Evolutionary conservation across 1,284 basidiomycete genomes (phyloP).

Genomic region (Tranzscheliella williamsii): DNA sequence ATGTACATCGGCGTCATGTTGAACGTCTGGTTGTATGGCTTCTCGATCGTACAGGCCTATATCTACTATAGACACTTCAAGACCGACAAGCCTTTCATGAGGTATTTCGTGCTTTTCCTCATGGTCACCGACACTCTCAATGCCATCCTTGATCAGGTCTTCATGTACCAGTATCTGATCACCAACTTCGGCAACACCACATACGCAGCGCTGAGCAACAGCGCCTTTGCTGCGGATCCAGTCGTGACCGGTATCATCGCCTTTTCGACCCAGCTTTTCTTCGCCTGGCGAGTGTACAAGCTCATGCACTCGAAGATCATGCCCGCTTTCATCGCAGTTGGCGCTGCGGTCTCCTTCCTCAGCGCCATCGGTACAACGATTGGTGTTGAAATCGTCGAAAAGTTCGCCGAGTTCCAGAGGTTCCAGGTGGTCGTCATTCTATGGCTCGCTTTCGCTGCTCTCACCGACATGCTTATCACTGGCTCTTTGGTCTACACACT

Average conservation of each 20-base stretch:
- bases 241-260: constrained; percentile 51
- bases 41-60: constrained; percentile 51
- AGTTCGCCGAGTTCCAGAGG: constrained; percentile 46
- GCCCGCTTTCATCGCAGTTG: constrained; percentile 33
- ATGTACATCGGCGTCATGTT: constrained; percentile 53
- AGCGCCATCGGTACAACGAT: constrained; percentile 49
- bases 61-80: constrained; percentile 52
- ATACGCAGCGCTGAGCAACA: constrained; percentile 36
- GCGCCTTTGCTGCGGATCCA: constrained; percentile 44
- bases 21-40: constrained; percentile 53
- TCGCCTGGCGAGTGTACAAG: constrained; percentile 54
- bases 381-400: constrained; percentile 45
- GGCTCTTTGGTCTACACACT: constrained; percentile 46
- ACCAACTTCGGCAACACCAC: constrained; percentile 48
- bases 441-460: constrained; percentile 51
- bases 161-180: constrained; percentile 52
- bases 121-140: constrained; percentile 43
- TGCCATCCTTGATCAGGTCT: constrained; percentile 39
- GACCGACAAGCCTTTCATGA: constrained; percentile 45
- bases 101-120: constrained; percentile 48
- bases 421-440: constrained; percentile 55
- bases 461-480: constrained; percentile 51
- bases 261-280: constrained; percentile 51
- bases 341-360: constrained; percentile 35
- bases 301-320: constrained; percentile 45